Evolutionary conservation across 169 alveolate species (phyloP).

Genomic region (Cystoisospora suis): DNA sequence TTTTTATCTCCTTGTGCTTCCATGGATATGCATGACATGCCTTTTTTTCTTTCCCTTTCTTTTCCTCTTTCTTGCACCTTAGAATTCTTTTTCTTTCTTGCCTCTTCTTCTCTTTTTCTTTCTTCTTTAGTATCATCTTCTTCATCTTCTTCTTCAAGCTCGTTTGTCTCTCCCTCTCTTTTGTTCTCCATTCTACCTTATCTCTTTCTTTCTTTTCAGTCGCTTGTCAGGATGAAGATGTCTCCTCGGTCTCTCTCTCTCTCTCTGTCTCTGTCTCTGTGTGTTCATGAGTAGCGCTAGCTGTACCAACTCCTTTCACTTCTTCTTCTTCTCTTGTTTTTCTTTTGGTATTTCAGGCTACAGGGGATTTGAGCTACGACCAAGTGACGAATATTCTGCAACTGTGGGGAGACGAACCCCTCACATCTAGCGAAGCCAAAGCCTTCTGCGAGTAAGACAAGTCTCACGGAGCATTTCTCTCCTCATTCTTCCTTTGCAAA

Average conservation of each 20-base stretch:
- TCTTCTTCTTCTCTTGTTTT: no score
- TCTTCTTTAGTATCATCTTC: no score
- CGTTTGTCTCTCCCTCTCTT: no score
- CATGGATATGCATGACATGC: not conserved
- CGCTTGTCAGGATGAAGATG: no score
- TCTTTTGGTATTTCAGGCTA: not conserved
- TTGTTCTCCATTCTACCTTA: no score
- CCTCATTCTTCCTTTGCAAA: no score
- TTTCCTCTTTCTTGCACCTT: not conserved
- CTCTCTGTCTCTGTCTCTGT: not conserved
- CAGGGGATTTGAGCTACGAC: conserved; percentile 46
- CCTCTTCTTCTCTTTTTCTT: no score
- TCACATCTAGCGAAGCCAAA: conserved; percentile 33
- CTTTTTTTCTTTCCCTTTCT: not conserved
- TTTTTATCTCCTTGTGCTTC: not conserved
- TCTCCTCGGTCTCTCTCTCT: not conserved
- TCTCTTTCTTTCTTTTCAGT: no score
- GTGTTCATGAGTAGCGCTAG: not conserved
- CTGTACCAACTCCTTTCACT: not conserved
- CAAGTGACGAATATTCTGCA: conserved; percentile 44
- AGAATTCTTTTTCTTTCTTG: not conserved
- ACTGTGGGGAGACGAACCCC: conserved; percentile 60
- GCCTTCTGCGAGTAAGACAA: conserved; percentile 37
- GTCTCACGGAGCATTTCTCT: no score
- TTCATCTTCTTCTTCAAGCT: no score